Base-by-base conservation (phyloP, 2,329 filamentous ascomycete genomes). In the Monosporascus sp. region DNA sequence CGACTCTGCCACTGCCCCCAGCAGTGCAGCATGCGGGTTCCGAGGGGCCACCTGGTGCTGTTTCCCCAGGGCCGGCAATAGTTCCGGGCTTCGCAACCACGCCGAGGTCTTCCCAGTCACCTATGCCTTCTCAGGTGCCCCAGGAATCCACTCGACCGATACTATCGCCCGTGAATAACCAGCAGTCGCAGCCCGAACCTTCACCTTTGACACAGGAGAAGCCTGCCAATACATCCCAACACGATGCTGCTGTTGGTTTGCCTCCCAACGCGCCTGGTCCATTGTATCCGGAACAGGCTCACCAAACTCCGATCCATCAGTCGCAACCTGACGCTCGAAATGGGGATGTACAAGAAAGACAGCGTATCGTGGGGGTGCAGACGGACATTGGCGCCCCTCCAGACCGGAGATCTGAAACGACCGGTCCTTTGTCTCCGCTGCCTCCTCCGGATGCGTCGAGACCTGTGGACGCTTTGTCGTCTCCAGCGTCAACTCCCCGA, bases 401-500 rank as follows among this genome's bases (percentile, higher is more conserved):
- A 24, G 45, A 51, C 17, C 50, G 38, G 20, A 55, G 48, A 49
- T 20, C 48, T 44, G 65, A 68, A 31, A 52, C 60, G 19, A 59
- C 54, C 8, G 45, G 56, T 48, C 61, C 69, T 51, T 54, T 70
- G 41, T 64, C 68, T 9, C 66, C 71, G 9, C 73, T 71, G 40
- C 59, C 69, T 14, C 64, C 71, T 6, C 58, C 65, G n/a, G 73
- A 77, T 51, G 52, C 59, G 24, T 47, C 65, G 49, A 72, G 72
- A 38, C 61, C 68, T 49, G 63, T 69, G 2, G 81, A 83, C 58
- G 69, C 72, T 2, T 61, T 76, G 6, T 83, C 78, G 3, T 84
- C 81, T 2, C 79, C 82, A 17, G 76, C 74, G 3, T 93, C 90
- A 6, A 91, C 87, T 34, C 81, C 85, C 2, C 85, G 86, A 61